Evolutionary conservation across 2,329 filamentous ascomycete genomes (phyloP), one percentile per base, ranked within the genome.

Genomic region (Claviceps cyperi): DNA sequence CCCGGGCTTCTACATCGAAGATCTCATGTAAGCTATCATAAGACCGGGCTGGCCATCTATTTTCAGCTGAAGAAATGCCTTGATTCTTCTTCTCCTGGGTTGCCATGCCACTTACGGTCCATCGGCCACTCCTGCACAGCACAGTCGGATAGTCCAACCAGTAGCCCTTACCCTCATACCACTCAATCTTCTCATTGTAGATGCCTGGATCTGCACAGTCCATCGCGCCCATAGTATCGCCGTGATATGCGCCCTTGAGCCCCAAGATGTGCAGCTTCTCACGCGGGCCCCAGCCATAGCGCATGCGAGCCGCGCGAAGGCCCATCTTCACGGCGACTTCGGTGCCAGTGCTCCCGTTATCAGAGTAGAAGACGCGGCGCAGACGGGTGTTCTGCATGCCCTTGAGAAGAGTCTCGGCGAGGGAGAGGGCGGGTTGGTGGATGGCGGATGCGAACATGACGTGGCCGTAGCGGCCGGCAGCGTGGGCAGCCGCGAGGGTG

Each of bases 301-400:
- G 72, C 40, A 75, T 66, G 44, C 78, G 75, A 0, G 84, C 68
- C 0, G 86, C 86, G 5, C 84, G 75, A 0, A 94, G 69, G 0
- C 76, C 86, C 88, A 94, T 94, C 62, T 94, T 94, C 43, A 90
- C 72, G 0, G 85, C 87, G 1, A 91, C 86, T 63, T 94, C 87
- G 62, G 84, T 83, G 0, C 86, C 87, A 0, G 87, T 92, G 59
- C 85, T 90, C 5, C 88, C 76, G 57, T 94, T 88, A 59, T 94
- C 88, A 0, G 84, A 86, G 65, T 83, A 94, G 63, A 94, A 94
- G 0, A 87, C 83, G 37, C 83, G 81, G 1, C 65, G 69, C 2
- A 92, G 66, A 0, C 86, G 78, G 0, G 78, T 75, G 54, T 86
- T 90, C 0, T 69, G 63, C 5, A 85, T 65, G 0, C 71, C 72